Percentiles rank a stretch among this genome's conserved stretches.
Conservation (phyloP, 495 filamentous ascomycete genomes). For the Bacidia rubella region DNA sequence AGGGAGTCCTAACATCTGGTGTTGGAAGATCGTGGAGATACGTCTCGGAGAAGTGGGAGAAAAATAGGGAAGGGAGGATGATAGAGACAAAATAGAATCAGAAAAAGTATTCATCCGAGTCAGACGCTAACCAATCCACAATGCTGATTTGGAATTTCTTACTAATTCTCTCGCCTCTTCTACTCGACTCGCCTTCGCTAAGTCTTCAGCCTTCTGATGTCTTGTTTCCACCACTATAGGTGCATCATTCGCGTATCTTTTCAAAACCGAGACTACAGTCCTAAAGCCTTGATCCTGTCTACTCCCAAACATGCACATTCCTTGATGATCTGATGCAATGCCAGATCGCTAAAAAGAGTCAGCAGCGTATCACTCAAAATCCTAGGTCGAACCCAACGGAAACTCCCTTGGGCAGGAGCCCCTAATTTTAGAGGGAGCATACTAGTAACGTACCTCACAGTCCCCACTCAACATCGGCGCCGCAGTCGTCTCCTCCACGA, state of each 20-base stretch:
- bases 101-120: background rate
- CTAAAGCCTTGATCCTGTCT: slow-evolving; percentile 33
- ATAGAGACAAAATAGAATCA: slow-evolving; percentile 6
- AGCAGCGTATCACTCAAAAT: background rate
- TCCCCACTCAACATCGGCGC: slow-evolving; percentile 14
- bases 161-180: slow-evolving; percentile 12
- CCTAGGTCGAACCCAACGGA: too few relatives aligned
- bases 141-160: background rate
- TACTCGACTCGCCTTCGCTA: background rate
- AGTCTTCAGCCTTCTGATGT: slow-evolving; percentile 3
- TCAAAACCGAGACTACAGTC: slow-evolving; percentile 15
- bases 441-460: slow-evolving; percentile 9
- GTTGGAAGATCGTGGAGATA: slow-evolving; percentile 56
- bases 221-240: slow-evolving; percentile 10
- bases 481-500: slow-evolving; percentile 14
- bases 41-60: slow-evolving; percentile 68
- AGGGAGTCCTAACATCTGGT: slow-evolving; percentile 67
- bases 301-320: slow-evolving; percentile 19
- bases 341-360: slow-evolving; percentile 13
- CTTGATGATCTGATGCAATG: slow-evolving; percentile 21
- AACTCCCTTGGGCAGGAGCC: too few relatives aligned
- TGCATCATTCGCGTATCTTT: slow-evolving; percentile 13
- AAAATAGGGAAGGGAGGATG: slow-evolving; percentile 37
- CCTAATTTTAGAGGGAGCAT: too few relatives aligned
- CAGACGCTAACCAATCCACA: background rate